phyloP scores from a whole-genome alignment of 1,284 basidiomycete genomes.

The Agroathelia rolfsii region DNA sequence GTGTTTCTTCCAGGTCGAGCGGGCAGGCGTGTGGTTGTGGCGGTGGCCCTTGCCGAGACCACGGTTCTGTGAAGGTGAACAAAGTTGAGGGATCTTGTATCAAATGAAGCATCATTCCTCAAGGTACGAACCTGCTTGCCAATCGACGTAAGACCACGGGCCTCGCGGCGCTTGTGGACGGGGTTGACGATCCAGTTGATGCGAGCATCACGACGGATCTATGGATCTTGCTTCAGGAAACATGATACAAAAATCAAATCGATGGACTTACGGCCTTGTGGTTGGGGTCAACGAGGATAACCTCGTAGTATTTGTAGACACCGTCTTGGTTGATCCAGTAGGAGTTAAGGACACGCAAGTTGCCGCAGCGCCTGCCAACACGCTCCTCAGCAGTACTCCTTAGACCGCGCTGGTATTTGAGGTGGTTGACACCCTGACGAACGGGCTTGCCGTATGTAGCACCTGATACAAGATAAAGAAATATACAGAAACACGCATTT shows the following conservation, averaged over 20 bases:
- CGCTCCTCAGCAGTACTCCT: constrained; percentile 96
- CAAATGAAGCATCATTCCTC: too few species aligned
- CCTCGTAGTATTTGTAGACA: constrained; percentile 99
- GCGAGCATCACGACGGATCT: constrained; percentile 90
- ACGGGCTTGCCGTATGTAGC: constrained; percentile 99
- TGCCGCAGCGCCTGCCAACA: constrained; percentile 92
- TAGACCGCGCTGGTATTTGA: constrained; percentile 95
- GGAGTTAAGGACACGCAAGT: constrained; percentile 93
- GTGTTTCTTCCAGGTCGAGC: constrained; percentile 94
- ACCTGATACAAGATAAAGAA: constrained; percentile 32
- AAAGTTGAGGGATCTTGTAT: too few species aligned
- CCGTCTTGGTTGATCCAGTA: constrained; percentile 99
- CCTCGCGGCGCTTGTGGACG: constrained; percentile 98
- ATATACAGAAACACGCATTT: too few species aligned
- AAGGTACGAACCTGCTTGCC: constrained; percentile 73
- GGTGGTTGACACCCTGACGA: constrained; percentile 98
- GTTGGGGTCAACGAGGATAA: constrained; percentile 93
- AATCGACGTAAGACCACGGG: constrained; percentile 92
- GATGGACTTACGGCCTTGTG: constrained; percentile 80
- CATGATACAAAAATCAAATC: too few species aligned
- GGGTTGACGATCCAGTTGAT: constrained; percentile 99
- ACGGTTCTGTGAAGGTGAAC: constrained; percentile 63
- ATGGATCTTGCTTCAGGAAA: constrained; percentile 9
- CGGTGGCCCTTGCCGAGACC: constrained; percentile 93
- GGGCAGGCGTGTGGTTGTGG: constrained; percentile 89